Percentiles rank a stretch among this genome's conserved stretches.
These are phyloP conservation scores for Nannochloropsis gaditana DNA, from an alignment of 108 stramenopile species.

Conservation along the genomic window DNA sequence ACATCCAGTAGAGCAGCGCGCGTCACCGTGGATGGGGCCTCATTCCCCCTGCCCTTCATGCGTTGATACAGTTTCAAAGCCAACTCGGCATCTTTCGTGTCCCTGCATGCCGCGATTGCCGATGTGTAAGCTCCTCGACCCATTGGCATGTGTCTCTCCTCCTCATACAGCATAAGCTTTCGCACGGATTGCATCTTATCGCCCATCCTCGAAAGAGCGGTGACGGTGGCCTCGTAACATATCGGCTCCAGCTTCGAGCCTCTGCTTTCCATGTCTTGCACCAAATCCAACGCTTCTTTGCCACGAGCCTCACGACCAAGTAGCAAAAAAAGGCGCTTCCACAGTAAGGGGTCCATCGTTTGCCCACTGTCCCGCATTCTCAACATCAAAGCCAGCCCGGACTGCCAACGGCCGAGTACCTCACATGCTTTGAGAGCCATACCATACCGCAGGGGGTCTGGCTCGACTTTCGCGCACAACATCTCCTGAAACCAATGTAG, in stretches of 20 bases:
- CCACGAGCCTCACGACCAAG: neutral
- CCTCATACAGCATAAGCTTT: neutral
- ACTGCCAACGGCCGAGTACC: neutral
- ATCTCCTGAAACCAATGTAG: neutral
- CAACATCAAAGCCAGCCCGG: slow-evolving; percentile 1
- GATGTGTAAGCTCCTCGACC: neutral
- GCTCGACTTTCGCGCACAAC: neutral
- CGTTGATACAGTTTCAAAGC: neutral
- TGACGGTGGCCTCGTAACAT: neutral
- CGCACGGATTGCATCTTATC: neutral
- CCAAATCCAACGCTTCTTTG: neutral
- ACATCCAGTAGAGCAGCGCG: neutral
- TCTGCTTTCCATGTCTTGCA: neutral
- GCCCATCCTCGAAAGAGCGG: neutral
- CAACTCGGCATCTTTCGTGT: slow-evolving; percentile 10
- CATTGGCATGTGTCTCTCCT: neutral
- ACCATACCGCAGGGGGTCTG: neutral
- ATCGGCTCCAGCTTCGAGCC: slow-evolving; percentile 1
- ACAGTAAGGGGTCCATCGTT: neutral
- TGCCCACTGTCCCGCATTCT: neutral
- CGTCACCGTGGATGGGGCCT: slow-evolving; percentile 16
- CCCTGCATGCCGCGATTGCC: neutral
- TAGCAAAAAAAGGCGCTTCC: slow-evolving; percentile 11
- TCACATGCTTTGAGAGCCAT: neutral
- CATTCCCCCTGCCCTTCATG: neutral